Evolutionary conservation across 31 red algal genomes (phyloP).

Genomic region (Odonthalia washingtoniensis): DNA sequence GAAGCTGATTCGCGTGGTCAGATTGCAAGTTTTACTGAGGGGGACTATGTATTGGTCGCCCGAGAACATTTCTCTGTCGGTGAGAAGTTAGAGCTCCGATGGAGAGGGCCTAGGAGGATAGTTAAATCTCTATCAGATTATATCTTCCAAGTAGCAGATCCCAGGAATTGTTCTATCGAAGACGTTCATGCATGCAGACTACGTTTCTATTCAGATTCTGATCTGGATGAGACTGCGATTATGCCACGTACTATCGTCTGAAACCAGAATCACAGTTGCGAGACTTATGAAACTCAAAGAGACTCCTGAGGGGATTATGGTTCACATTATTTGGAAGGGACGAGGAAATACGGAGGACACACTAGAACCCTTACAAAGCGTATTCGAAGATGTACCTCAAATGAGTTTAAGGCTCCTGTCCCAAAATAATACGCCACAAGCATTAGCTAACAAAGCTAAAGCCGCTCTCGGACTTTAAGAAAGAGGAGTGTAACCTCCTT

Average conservation of each 20-base stretch:
- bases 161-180: constrained; percentile 17
- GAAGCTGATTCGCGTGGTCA: background rate
- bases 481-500: no score
- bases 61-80: background rate
- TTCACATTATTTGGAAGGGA: background rate
- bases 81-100: constrained; percentile 35
- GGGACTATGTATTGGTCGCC: constrained; percentile 42
- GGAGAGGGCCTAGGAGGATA: constrained; percentile 24
- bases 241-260: constrained; percentile 25
- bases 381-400: constrained; percentile 10
- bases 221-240: constrained; percentile 10
- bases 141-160: constrained; percentile 36
- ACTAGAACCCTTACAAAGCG: background rate
- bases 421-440: constrained; percentile 7
- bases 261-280: constrained; percentile 16
- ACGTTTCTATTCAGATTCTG: background rate
- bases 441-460: constrained; percentile 23
- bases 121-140: constrained; percentile 20
- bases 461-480: no score
- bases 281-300: constrained; percentile 24
- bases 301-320: background rate
- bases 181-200: constrained; percentile 27
- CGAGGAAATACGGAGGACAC: constrained; percentile 1
- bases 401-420: background rate
- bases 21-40: constrained; percentile 8